phyloP scores from a whole-genome alignment of 352 stramenopile genomes.

The Pythium monospermum region DNA sequence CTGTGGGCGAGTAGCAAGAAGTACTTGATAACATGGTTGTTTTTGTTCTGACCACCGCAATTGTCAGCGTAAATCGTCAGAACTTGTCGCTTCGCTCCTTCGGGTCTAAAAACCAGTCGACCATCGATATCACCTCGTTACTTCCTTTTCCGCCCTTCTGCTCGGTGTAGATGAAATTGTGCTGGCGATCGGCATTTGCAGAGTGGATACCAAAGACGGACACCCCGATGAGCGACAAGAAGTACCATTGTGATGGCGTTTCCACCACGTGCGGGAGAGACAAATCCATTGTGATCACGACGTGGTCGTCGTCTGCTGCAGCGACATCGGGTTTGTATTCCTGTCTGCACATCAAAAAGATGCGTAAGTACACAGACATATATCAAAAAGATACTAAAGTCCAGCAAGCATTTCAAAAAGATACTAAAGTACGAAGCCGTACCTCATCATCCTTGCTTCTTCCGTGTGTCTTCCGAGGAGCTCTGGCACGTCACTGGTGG shows the following conservation, averaged over 20 bases:
- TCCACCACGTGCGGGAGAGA: background rate
- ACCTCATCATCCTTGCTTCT: conserved; percentile 1
- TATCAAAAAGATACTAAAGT: background rate
- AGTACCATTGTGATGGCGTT: conserved; percentile 2
- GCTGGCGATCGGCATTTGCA: background rate
- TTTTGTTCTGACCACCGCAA: conserved; percentile 8
- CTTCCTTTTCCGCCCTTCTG: background rate
- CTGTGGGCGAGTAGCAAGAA: background rate
- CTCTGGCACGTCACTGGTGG: background rate
- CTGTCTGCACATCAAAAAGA: background rate
- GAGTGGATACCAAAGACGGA: conserved; percentile 1
- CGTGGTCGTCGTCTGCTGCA: background rate
- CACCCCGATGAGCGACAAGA: background rate
- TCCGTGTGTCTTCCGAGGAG: background rate
- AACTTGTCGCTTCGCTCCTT: background rate
- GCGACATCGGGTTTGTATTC: background rate
- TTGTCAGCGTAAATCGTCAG: conserved; percentile 5
- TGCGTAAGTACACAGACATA: background rate
- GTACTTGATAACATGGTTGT: conserved; percentile 5
- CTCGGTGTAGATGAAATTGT: conserved; percentile 5
- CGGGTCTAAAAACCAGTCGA: background rate
- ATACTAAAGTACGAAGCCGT: background rate
- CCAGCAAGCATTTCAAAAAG: background rate
- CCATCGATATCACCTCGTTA: conserved; percentile 7
- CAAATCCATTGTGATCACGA: conserved; percentile 3